Evolutionary conservation across 1,139 yeast genomes (phyloP), one percentile per base, ranked within the genome.

Genomic region (Suhomyces chickasaworum): DNA sequence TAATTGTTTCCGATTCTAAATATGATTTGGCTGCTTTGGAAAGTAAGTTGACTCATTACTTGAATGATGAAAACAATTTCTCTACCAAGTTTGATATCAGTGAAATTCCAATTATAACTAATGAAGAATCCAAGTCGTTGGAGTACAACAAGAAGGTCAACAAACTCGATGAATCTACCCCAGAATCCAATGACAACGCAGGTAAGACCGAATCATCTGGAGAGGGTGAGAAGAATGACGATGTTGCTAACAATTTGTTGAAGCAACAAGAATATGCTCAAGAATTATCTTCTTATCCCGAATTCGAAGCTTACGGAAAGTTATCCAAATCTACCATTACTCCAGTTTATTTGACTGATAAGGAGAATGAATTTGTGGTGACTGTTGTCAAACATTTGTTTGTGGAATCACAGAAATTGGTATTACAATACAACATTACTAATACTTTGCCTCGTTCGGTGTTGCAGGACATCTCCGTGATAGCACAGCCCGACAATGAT

Each of bases 281-380:
- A 49, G 89, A 82, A 59, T 73, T 89, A 56, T 65, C 81, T 8
- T 74, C 81, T 15, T 80, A 89, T 53, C 86, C 88, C 27, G 93
- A 89, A 64, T 78, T 89, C 61, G 73, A 78, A 21, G 69, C 69
- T 1, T 90, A 83, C 60, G 99, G 99, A 50, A 68, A 78, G 43
- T 75, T 91, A 54, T 73, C 90, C 55, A 89, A 87, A 68, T 81
- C 93, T 8, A 84, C 96, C 2, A 38, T 59, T 8, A 66, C 71
- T 41, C 78, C 81, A 45, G 73, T 82, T 47, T 82, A 86, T 56
- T 80, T 93, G 60, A 91, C 99, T 29, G 99, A 93, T 64, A 79
- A 81, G 52, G 99, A 91, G 64, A 90, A 95, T 53, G 99, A 93
- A 68, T 90, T 90, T 64, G 93, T 89, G 43, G 96, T 95, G 45